Percentiles rank a stretch among this genome's conserved stretches.
These are phyloP conservation scores for Diaporthe sp. DNA, from an alignment of 2,329 filamentous ascomycete genomes.

Conservation along the genomic window DNA sequence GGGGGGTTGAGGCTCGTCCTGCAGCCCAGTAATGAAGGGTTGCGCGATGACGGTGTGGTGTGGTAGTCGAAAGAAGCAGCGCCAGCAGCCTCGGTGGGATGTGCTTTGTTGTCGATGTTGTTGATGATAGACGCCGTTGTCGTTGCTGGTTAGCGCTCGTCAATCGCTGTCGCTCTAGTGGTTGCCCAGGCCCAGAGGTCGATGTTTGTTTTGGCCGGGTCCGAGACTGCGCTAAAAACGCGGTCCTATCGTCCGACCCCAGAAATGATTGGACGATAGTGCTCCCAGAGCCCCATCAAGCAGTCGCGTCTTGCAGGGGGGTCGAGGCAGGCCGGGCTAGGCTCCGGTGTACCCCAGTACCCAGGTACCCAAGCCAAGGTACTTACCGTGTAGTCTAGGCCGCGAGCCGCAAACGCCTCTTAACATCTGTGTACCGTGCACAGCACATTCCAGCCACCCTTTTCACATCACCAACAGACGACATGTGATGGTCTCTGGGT, in stretches of 20 bases:
- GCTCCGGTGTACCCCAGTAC: not conserved
- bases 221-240: conserved; percentile 27
- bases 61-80: conserved; percentile 1
- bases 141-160: conserved; percentile 15
- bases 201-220: conserved; percentile 30
- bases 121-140: conserved; percentile 5
- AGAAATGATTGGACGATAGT: conserved; percentile 22
- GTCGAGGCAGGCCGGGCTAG: not conserved
- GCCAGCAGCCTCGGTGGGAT: not conserved
- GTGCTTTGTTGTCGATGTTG: conserved; percentile 1
- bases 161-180: not conserved
- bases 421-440: not conserved
- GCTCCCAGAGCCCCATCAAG: not conserved
- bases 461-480: not conserved
- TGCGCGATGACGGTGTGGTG: not conserved
- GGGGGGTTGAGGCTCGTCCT: conserved; percentile 13
- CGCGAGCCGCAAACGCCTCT: conserved; percentile 17
- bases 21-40: conserved; percentile 18
- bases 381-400: not conserved
- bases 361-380: not conserved
- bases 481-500: not conserved
- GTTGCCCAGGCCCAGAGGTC: conserved; percentile 21
- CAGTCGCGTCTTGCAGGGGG: conserved; percentile 21
- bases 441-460: not conserved
- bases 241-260: conserved; percentile 11